phyloP scores from a whole-genome alignment of 1,284 basidiomycete species.

The Hymenochaete sp. region DNA sequence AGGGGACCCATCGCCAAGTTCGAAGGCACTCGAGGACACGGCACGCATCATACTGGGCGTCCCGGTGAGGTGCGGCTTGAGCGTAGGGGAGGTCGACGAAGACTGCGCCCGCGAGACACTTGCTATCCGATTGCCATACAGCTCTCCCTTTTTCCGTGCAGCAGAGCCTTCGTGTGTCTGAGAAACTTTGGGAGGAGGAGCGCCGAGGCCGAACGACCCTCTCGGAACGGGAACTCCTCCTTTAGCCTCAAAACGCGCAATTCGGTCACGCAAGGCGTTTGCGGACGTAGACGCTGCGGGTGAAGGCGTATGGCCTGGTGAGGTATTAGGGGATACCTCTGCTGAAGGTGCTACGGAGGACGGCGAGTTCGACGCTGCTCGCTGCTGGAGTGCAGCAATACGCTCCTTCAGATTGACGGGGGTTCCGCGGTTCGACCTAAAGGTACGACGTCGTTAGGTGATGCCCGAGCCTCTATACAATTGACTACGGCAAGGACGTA shows the following conservation, averaged over 20 bases:
- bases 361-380: conserved; percentile 29
- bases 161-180: conserved; percentile 32
- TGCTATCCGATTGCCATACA: conserved; percentile 63
- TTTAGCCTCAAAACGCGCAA: conserved; percentile 68
- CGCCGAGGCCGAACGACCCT: conserved; percentile 63
- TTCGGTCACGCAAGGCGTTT: conserved; percentile 52
- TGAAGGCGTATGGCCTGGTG: neutral
- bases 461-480: no score
- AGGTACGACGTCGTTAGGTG: no score
- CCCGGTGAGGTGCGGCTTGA: conserved; percentile 7
- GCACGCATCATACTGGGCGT: neutral
- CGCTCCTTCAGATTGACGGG: conserved; percentile 60
- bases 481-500: neutral
- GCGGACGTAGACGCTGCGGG: neutral
- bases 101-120: conserved; percentile 3
- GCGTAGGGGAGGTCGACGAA: conserved; percentile 7
- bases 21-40: no score
- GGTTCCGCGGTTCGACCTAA: conserved; percentile 10
- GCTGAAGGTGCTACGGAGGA: conserved; percentile 21
- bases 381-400: conserved; percentile 65
- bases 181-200: conserved; percentile 35
- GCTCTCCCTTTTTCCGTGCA: conserved; percentile 45
- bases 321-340: conserved; percentile 19
- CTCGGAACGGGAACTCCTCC: conserved; percentile 67
- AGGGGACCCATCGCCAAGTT: conserved; percentile 4